Base-by-base conservation (phyloP, 768 basidiomycete genomes). In the Pleurotus tuoliensis region DNA sequence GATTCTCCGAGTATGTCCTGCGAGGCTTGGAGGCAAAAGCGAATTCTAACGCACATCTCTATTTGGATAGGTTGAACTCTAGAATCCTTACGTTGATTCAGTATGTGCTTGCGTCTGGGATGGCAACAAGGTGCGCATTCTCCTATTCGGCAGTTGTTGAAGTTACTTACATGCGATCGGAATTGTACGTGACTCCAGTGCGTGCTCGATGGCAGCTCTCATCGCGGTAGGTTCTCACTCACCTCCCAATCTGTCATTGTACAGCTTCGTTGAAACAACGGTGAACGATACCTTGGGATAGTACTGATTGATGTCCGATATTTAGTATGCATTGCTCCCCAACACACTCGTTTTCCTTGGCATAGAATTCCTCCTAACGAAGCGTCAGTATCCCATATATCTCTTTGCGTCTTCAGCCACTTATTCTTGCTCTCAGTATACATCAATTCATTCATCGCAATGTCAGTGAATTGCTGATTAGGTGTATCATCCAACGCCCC, bases 361-460 rank as follows among this genome's bases (percentile, higher is more conserved):
- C 2, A 57, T 64, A 18, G 63, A 64, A 49, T 64, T 64, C 51
- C 52, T 61, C 13, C 54, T 64, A 16, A 63, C 63, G 13, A 63
- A 63, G 59, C 57, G 63, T 64, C 22, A 41, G 63, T 51, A 12
- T 18, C 37, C 24, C 25, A 25, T 44, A 11, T 41, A 24, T 16
- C 37, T 20, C 20, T 11, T 12, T n/a, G 15, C 47, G 18, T 13
- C 15, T 13, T 47, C 30, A 5, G 6, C 12, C 2, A 13, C 37
- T 49, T 13, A 51, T 1, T 5, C 46, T 50, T 5, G 22, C 24
- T 34, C n/a, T 12, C 46, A 70, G 69, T 69, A 18, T 70, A 70
- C 41, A 63, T 66, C 56, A 68, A 67, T 56, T 70, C 69, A 53
- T 69, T 64, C 49, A 57, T 70, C 22, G 64, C 69, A 13, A 69